These are phyloP conservation scores for Camelina neglecta DNA, from an alignment of 345 rosid species.

Conservation along the genomic window DNA sequence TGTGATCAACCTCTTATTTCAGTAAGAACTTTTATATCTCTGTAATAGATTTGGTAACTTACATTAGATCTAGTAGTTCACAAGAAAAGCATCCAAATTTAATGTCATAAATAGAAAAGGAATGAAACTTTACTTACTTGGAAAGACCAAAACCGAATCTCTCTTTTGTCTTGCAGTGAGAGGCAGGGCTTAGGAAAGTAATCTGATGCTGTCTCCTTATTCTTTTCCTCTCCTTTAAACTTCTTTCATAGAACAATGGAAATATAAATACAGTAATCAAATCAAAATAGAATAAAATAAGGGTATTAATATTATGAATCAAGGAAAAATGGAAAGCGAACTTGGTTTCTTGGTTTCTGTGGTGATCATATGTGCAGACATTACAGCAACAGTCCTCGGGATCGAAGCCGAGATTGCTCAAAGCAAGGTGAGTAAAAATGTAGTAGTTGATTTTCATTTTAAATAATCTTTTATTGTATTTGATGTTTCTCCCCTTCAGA, in stretches of 20 bases:
- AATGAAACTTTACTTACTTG: constrained; percentile 34
- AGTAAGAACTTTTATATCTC: constrained; percentile 16
- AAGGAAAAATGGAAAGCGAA: constrained; percentile 42
- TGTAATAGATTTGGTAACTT: background rate
- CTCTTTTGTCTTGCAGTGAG: constrained; percentile 29
- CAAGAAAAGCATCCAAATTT: constrained; percentile 35
- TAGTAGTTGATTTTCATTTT: constrained; percentile 1
- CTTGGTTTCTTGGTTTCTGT: constrained; percentile 45
- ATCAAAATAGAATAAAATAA: background rate
- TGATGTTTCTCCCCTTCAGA: constrained; percentile 30
- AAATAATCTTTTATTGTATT: background rate
- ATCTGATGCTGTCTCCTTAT: constrained; percentile 36
- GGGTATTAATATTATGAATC: background rate
- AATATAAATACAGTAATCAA: constrained; percentile 33
- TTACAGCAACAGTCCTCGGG: constrained; percentile 47
- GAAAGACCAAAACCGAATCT: constrained; percentile 41
- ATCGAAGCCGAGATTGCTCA: constrained; percentile 48
- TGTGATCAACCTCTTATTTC: constrained; percentile 40
- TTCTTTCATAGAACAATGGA: constrained; percentile 26
- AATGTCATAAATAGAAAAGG: constrained; percentile 2
- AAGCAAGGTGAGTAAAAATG: constrained; percentile 37
- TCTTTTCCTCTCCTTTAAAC: constrained; percentile 34
- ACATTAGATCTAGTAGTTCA: background rate
- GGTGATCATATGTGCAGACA: constrained; percentile 48
- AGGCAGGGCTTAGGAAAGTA: constrained; percentile 39